These are phyloP conservation scores for Salicornia ramosissima DNA, from an alignment of 148 eudicot species.

Conservation along the genomic window DNA sequence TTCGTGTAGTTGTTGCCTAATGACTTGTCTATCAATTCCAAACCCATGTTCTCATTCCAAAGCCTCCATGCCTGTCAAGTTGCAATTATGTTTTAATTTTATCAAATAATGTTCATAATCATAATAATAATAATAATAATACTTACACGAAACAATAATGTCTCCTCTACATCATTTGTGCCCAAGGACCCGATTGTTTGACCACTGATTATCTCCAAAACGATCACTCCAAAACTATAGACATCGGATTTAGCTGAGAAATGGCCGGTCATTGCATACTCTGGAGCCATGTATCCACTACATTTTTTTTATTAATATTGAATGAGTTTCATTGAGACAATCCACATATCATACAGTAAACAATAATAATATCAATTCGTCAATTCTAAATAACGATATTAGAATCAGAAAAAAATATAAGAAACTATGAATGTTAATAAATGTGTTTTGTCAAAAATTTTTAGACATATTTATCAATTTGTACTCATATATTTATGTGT, in stretches of 20 bases:
- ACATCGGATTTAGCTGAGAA: not conserved
- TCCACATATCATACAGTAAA: not conserved
- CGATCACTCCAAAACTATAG: not conserved
- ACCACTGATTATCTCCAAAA: not conserved
- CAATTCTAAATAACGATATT: too few species aligned
- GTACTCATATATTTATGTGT: too few species aligned
- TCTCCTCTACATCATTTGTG: not conserved
- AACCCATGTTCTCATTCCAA: not conserved
- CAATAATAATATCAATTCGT: too few species aligned
- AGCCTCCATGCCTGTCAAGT: conserved; percentile 11
- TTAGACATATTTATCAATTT: too few species aligned
- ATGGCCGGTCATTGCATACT: not conserved
- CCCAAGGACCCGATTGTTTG: not conserved
- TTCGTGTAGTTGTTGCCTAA: not conserved
- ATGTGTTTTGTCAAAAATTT: too few species aligned
- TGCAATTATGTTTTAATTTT: not conserved
- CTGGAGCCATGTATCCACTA: conserved; percentile 1
- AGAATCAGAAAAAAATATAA: too few species aligned
- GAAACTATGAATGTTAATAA: too few species aligned
- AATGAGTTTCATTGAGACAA: not conserved
- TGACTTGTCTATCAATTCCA: not conserved
- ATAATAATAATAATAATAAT: not conserved
- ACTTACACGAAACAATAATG: not conserved
- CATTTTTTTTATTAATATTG: not conserved
- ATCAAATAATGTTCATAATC: not conserved